Percentiles rank a stretch among this genome's conserved stretches.
Conservation (phyloP, 2,329 filamentous ascomycete genomes). For the Erysiphe pisi region DNA sequence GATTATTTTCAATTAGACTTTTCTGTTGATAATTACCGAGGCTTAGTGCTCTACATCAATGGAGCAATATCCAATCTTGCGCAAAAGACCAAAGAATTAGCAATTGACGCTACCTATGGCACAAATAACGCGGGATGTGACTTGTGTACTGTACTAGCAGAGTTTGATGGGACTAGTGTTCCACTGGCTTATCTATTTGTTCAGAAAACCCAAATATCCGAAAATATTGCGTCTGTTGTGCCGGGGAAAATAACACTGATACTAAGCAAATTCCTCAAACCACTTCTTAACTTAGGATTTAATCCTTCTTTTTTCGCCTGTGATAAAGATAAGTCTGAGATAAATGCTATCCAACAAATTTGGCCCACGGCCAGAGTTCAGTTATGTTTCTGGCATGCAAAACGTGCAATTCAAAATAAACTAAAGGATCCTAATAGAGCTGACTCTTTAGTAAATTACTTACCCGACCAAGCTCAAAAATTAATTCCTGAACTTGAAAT, state of each 20-base stretch:
- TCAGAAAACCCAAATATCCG: background rate
- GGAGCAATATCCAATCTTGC: background rate
- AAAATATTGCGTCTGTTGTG: background rate
- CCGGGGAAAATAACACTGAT: background rate
- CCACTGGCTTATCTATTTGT: background rate
- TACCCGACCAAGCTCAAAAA: background rate
- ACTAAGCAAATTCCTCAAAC: no score
- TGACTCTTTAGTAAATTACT: background rate
- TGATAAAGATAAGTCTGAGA: no score
- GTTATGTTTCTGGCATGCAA: background rate
- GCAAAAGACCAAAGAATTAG: background rate
- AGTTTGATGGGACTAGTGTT: background rate
- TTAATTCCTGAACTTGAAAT: background rate
- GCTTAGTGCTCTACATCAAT: background rate
- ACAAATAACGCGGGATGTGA: background rate
- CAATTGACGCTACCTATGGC: background rate
- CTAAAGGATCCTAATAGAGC: background rate
- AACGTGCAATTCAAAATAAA: background rate
- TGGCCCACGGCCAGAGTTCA: background rate
- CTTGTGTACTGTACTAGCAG: background rate
- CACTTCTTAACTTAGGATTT: no score
- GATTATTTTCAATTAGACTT: background rate
- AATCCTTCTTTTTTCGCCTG: no score
- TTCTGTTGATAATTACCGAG: background rate
- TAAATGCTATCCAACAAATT: no score